Evolutionary conservation across 2,329 filamentous ascomycete species (phyloP), one percentile per base, ranked within the genome.

Genomic region (Cordyceps farinosa): DNA sequence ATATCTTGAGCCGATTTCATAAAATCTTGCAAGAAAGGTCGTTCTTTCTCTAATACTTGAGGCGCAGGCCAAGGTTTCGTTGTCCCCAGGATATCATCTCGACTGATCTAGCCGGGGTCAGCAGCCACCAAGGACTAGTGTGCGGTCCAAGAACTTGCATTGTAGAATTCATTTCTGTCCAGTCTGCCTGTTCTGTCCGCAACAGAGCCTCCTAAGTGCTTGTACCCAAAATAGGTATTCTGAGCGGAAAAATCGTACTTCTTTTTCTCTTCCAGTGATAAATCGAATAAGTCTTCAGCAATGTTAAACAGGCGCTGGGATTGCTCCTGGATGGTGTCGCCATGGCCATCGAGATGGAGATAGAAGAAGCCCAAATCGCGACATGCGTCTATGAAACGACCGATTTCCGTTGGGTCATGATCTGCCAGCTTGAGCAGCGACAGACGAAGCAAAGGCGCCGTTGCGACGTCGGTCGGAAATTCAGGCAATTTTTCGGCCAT

Each of bases 81-180:
- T 4, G 55, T 56, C 10, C 38, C 61, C 6, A 56, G 17, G 9
- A 63, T 63, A n/a, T 63, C 61, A 13, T 63, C 61, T 44, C 55
- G 48, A 34, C 61, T 63, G 29, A 63, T 45, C 61, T 63, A 22
- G 34, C 3, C 22, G 4, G 10, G 5, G 38, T 61, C 54, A 61
- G 59, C 29, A 27, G 13, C 34, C 5, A 38, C 1, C 2, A 45
- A 38, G 10, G 1, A 27, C 5, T 1, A 22, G 51, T n/a, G 1
- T 22, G 15, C 9, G 27, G 5, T 29, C 10, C 5, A 11, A 15
- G 10, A 11, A 53, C 51, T 40, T 27, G n/a, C 53, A 44, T 63
- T 63, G 45, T 63, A 63, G n/a, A 63, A 63, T 15, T 63, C 61
- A 17, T 57, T 63, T 32, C 53, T 36, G n/a, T 63, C 61, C 8